A percentile compares a stretch with the other conserved stretches of the same genome.
Conservation (phyloP, 2,329 filamentous ascomycete species). For the Calonectria pteridis region DNA sequence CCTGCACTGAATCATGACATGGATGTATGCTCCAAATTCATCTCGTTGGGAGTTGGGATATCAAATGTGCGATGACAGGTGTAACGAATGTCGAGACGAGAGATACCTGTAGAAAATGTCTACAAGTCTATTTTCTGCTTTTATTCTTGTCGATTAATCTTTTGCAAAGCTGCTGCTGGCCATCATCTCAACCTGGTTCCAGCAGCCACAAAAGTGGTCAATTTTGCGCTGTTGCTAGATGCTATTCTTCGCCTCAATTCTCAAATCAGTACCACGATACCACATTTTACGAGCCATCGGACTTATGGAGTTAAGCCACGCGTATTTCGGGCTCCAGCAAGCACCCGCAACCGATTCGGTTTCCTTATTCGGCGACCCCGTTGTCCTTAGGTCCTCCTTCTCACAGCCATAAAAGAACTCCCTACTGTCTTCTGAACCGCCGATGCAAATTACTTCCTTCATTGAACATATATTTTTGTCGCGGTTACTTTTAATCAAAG, state of each 20-base stretch:
- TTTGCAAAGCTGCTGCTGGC: not conserved
- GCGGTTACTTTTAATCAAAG: not conserved
- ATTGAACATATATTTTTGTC: not conserved
- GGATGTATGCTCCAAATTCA: not conserved
- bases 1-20: constrained; percentile 2
- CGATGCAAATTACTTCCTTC: not conserved
- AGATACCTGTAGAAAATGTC: not conserved
- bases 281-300: not conserved
- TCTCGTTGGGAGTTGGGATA: not conserved
- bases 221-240: not conserved
- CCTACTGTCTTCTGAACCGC: not conserved
- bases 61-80: not conserved
- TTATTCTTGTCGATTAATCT: not conserved
- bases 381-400: not conserved
- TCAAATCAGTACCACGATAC: not conserved
- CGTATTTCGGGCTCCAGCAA: not conserved
- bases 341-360: not conserved
- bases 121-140: not conserved
- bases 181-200: not conserved
- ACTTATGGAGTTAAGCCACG: not conserved
- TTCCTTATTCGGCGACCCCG: not conserved
- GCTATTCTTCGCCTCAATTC: not conserved
- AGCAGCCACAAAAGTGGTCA: not conserved
- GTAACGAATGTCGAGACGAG: not conserved
- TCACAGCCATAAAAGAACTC: not conserved